Percentiles rank a stretch among this genome's conserved stretches.
phyloP scores from a whole-genome alignment of 345 rosid genomes.

The Pistacia atlantica region DNA sequence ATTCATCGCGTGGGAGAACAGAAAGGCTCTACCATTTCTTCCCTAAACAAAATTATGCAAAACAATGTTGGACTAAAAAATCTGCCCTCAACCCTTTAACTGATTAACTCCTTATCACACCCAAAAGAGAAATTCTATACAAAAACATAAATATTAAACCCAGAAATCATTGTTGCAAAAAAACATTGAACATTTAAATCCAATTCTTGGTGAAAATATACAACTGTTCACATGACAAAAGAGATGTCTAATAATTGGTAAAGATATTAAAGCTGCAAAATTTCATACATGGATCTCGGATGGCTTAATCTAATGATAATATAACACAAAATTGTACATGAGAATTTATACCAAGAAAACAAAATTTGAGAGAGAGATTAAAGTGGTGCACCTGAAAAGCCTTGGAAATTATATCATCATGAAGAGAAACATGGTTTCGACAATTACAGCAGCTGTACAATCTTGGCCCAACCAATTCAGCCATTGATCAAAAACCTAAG shows the following conservation, averaged over 20 bases:
- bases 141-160: neutral
- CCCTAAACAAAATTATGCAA: slow-evolving; percentile 53
- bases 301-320: neutral
- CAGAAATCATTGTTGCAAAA: neutral
- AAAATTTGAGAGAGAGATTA: slow-evolving; percentile 7
- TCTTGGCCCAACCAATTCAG: slow-evolving; percentile 70
- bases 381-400: slow-evolving; percentile 78
- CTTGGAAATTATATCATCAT: slow-evolving; percentile 89
- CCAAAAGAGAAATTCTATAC: neutral
- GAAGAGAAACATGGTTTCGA: slow-evolving; percentile 81
- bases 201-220: neutral
- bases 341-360: neutral
- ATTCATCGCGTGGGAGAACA: slow-evolving; percentile 88
- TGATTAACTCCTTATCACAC: neutral
- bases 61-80: slow-evolving; percentile 16
- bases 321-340: neutral
- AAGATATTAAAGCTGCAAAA: neutral
- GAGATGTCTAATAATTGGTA: neutral
- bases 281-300: neutral
- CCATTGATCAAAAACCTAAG: slow-evolving; percentile 46
- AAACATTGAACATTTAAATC: neutral
- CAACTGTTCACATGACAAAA: neutral
- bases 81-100: neutral
- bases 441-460: slow-evolving; percentile 87
- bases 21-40: slow-evolving; percentile 83